Percentiles rank a stretch among this genome's conserved stretches.
phyloP scores from a whole-genome alignment of 306 rosid genomes.

The Prunus salicina region DNA sequence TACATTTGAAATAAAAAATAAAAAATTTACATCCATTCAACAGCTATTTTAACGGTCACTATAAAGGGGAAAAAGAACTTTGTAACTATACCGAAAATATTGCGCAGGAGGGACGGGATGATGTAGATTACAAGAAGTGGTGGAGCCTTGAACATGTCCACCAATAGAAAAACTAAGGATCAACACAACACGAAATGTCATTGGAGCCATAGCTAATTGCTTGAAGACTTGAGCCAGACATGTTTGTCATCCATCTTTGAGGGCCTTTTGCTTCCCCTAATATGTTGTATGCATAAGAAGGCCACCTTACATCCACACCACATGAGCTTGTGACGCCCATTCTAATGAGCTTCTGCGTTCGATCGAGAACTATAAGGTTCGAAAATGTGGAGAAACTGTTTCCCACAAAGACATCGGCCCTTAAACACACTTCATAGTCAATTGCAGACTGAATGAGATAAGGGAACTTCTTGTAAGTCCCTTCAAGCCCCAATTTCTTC shows the following conservation, averaged over 20 bases:
- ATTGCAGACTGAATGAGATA: slow-evolving; percentile 88
- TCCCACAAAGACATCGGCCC: slow-evolving; percentile 81
- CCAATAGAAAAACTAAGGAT: not conserved
- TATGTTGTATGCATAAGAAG: slow-evolving; percentile 81
- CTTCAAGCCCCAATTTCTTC: slow-evolving; percentile 63
- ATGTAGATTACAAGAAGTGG: not conserved
- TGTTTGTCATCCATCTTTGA: slow-evolving; percentile 61
- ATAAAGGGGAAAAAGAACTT: not conserved
- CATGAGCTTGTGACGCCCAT: slow-evolving; percentile 40
- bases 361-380: slow-evolving; percentile 74
- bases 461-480: slow-evolving; percentile 62
- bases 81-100: slow-evolving; percentile 5
- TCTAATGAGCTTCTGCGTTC: slow-evolving; percentile 71
- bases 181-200: slow-evolving; percentile 49
- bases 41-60: not conserved
- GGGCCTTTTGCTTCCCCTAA: slow-evolving; percentile 61
- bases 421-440: slow-evolving; percentile 82
- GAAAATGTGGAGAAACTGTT: slow-evolving; percentile 96
- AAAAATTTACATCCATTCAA: not conserved
- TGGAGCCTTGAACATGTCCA: slow-evolving; percentile 4
- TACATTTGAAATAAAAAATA: not conserved
- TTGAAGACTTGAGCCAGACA: slow-evolving; percentile 71
- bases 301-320: slow-evolving; percentile 57
- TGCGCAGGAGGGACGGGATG: not conserved
- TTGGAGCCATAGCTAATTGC: slow-evolving; percentile 77